phyloP scores from a whole-genome alignment of 257 asterid species.

The Euphrasia confusa region DNA sequence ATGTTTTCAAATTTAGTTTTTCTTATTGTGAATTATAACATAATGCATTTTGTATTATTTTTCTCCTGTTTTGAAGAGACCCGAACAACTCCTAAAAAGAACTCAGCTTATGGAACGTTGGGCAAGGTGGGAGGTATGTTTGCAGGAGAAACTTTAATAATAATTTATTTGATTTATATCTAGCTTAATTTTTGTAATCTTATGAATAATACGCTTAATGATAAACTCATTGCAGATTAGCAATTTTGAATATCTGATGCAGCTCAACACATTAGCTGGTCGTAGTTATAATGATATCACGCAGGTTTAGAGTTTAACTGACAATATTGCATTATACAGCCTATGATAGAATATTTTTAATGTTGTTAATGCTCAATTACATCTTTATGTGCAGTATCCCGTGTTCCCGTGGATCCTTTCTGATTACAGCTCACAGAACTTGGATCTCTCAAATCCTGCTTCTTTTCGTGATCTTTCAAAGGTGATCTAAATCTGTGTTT shows the following conservation, averaged over 20 bases:
- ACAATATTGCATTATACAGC: conserved; percentile 17
- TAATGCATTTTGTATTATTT: conserved; percentile 20
- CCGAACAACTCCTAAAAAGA: conserved; percentile 89
- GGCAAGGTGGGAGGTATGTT: conserved; percentile 97
- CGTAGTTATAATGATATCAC: conserved; percentile 96
- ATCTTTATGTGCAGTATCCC: conserved; percentile 73
- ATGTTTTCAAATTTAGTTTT: conserved; percentile 21
- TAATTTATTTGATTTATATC: conserved; percentile 19
- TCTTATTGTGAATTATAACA: conserved; percentile 13
- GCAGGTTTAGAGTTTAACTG: conserved; percentile 51
- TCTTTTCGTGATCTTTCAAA: conserved; percentile 93
- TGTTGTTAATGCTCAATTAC: conserved; percentile 23
- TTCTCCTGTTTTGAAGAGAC: conserved; percentile 66
- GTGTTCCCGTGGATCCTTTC: conserved; percentile 98
- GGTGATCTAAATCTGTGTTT: conserved; percentile 41
- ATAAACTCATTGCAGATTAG: conserved; percentile 66
- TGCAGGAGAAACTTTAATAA: conserved; percentile 27
- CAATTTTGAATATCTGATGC: conserved; percentile 97
- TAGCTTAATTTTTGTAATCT: conserved; percentile 23
- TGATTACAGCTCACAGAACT: conserved; percentile 67
- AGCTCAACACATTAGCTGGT: conserved; percentile 96
- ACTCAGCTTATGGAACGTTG: conserved; percentile 98
- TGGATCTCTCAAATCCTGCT: conserved; percentile 81
- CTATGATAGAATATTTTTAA: conserved; percentile 15
- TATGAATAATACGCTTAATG: conserved; percentile 22